These are phyloP conservation scores for Uncinocarpus reesii DNA, from an alignment of 2,329 filamentous ascomycete species.

Conservation along the genomic window DNA sequence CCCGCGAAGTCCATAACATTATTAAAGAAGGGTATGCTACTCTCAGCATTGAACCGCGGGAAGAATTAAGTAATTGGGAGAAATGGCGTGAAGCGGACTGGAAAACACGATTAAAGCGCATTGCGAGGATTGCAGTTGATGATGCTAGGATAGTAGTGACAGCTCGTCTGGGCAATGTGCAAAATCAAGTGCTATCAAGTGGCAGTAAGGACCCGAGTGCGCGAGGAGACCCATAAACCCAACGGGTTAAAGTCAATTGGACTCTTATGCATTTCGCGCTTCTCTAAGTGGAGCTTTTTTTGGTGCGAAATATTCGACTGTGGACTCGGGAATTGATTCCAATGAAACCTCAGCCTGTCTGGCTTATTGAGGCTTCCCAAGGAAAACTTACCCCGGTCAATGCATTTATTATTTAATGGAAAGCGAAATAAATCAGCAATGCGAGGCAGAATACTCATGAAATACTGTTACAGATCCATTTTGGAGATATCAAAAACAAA, in stretches of 20 bases:
- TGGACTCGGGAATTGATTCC: no score
- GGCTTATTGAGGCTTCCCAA: no score
- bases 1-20: slow-evolving; percentile 72
- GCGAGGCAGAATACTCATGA: not conserved
- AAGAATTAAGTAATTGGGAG: slow-evolving; percentile 77
- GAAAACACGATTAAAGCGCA: slow-evolving; percentile 74
- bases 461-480: not conserved
- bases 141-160: slow-evolving; percentile 48
- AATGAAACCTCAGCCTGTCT: no score
- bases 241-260: no score
- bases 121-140: slow-evolving; percentile 66
- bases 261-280: no score
- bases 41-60: slow-evolving; percentile 77
- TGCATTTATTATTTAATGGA: no score
- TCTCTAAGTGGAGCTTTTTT: no score
- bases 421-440: no score
- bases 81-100: slow-evolving; percentile 79
- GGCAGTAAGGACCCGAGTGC: not conserved
- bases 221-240: not conserved
- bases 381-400: no score
- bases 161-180: not conserved
- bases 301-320: no score
- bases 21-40: slow-evolving; percentile 97
- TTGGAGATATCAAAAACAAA: not conserved
- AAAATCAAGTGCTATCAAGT: slow-evolving; percentile 1